Base-by-base conservation (phyloP, 2,329 filamentous ascomycete species). In the Neofusicoccum parvum region DNA sequence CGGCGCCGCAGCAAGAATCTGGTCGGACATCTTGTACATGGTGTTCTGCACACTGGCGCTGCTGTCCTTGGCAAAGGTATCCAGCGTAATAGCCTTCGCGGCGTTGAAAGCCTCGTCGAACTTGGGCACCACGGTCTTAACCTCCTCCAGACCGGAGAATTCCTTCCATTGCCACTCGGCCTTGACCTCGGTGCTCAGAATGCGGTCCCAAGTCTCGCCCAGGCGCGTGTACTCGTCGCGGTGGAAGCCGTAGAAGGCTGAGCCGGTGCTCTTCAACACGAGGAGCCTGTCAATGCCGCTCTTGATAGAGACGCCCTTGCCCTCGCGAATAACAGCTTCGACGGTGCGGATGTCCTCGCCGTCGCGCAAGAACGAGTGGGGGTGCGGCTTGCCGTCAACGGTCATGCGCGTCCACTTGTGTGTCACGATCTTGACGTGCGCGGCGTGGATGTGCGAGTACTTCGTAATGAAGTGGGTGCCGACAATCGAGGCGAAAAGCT, bases 11-110 rank as follows among this genome's bases (percentile, higher is more conserved):
- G 86, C 90, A 62, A 99, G 83, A 70, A 99, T 97, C 78, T 90
- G 83, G 78, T 94, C 90, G 72, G 87, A 89, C 94, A 99, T 99
- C 84, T 97, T 96, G 84, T 97, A 99, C 95, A 99, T 98, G 67
- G 94, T 98, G 72, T 89, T 90, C 82, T 99, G 95, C 27, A 99
- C 95, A 72, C 92, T 96, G 53, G 95, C 92, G 73, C 92, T 96
- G 75, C 93, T 85, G 74, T 99, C 94, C 74, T 90, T 87, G 48
- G 95, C 94, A 74, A 99, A 99, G 0, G 89, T 91, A 81, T 91
- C 91, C 78, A 97, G 85, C n/a, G 94, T 97, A 76, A 96, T 95
- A 62, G 84, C 82, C 67, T 92, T 86, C n/a, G 92, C 92, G 63
- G 85, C 84, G 69, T 88, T 83, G 86, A 90, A 97, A 20, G 94